Percentiles rank a stretch among this genome's conserved stretches.
phyloP scores from a whole-genome alignment of 192 early-diverging fungal species.

The Umbelopsis sp. region DNA sequence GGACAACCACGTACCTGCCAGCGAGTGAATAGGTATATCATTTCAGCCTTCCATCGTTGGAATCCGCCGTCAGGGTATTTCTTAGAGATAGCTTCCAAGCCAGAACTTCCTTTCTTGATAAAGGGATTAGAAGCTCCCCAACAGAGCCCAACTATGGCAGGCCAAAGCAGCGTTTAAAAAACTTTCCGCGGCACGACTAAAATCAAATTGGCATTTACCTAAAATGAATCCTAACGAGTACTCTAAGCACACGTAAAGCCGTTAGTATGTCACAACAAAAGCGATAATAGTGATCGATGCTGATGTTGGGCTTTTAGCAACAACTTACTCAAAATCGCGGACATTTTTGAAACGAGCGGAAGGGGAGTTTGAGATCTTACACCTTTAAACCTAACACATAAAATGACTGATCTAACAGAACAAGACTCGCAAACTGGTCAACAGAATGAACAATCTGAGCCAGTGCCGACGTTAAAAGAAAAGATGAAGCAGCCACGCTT shows the following conservation, averaged over 20 bases:
- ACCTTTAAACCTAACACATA: background rate
- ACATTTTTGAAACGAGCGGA: constrained; percentile 1
- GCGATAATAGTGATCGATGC: background rate
- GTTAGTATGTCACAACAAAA: background rate
- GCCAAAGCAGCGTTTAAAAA: no score
- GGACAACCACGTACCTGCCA: constrained; percentile 66
- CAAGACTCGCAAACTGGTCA: background rate
- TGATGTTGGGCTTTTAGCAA: background rate
- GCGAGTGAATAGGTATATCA: constrained; percentile 76
- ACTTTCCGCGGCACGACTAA: background rate
- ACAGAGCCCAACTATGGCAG: constrained; percentile 72
- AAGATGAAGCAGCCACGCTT: background rate
- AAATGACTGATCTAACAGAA: background rate
- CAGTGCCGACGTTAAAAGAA: background rate
- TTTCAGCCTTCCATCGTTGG: constrained; percentile 71
- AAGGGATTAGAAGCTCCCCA: constrained; percentile 99
- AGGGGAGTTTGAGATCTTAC: background rate
- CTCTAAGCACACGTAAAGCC: background rate
- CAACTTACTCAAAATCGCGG: constrained; percentile 1
- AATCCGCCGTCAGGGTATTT: constrained; percentile 40
- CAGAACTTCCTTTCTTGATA: constrained; percentile 84
- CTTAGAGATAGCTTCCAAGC: constrained; percentile 68
- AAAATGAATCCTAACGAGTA: background rate
- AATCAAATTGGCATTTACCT: background rate
- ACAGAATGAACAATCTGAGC: background rate